phyloP scores from a whole-genome alignment of 345 rosid species.

The Acer negundo region DNA sequence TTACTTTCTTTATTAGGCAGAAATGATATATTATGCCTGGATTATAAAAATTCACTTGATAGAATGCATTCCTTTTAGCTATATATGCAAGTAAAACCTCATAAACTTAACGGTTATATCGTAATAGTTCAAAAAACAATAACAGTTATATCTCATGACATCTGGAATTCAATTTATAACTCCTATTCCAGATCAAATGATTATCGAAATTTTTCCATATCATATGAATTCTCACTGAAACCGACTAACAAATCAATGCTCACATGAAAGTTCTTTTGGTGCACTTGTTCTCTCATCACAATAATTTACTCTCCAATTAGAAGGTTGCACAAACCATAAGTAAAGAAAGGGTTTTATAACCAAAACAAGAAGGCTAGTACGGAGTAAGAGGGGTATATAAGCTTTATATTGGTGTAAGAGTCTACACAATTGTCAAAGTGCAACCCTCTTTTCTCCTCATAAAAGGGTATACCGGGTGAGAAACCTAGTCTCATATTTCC shows the following conservation, averaged over 20 bases:
- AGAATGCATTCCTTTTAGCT: not conserved
- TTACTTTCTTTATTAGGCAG: not conserved
- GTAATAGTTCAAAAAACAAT: not conserved
- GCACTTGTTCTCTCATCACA: not conserved
- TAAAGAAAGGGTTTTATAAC: not conserved
- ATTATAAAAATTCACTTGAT: not conserved
- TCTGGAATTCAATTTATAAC: not conserved
- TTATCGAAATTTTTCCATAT: not conserved
- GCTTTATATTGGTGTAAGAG: not conserved
- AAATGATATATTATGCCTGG: not conserved
- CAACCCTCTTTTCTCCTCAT: not conserved
- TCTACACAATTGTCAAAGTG: not conserved
- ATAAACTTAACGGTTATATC: not conserved
- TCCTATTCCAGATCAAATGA: not conserved
- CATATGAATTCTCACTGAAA: not conserved
- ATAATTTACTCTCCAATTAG: not conserved
- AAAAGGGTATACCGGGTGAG: not conserved
- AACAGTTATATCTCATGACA: not conserved
- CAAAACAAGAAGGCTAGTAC: conserved; percentile 23
- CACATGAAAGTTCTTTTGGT: not conserved
- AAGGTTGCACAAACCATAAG: not conserved
- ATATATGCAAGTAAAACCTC: not conserved
- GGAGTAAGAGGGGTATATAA: conserved; percentile 16
- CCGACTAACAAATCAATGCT: not conserved
- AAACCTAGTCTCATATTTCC: not conserved